A percentile compares a stretch with the other conserved stretches of the same genome.
Conservation (phyloP, 2,329 filamentous ascomycete genomes). For the Xylaria sp. region DNA sequence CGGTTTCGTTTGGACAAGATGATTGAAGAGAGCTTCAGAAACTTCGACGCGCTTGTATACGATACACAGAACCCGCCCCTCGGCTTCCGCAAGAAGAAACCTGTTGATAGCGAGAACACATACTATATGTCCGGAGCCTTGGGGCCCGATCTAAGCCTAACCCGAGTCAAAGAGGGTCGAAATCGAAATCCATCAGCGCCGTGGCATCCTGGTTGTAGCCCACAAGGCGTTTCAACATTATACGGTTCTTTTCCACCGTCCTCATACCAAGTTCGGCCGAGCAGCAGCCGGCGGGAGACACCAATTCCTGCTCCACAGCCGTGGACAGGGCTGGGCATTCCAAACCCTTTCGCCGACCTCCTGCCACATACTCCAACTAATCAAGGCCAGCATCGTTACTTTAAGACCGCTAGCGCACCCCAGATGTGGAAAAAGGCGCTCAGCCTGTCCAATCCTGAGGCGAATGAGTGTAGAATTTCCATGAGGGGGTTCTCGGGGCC, state of each 20-base stretch:
- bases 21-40: slow-evolving; percentile 25
- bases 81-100: neutral
- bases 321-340: slow-evolving; percentile 27
- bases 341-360: slow-evolving; percentile 13
- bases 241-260: neutral
- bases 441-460: neutral
- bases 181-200: neutral
- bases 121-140: slow-evolving; percentile 38
- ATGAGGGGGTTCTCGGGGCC: neutral
- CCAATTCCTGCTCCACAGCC: slow-evolving; percentile 38
- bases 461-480: too few species aligned
- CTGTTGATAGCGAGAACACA: neutral
- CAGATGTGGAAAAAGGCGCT: neutral
- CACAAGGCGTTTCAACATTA: neutral
- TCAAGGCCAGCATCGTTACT: neutral
- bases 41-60: slow-evolving; percentile 30
- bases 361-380: neutral
- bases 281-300: slow-evolving; percentile 21
- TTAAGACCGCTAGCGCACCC: neutral
- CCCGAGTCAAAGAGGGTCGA: neutral
- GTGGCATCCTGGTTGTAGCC: neutral
- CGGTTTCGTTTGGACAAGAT: slow-evolving; percentile 34
- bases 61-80: slow-evolving; percentile 14
- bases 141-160: neutral
- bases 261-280: neutral